Conservation (phyloP, 2,329 filamentous ascomycete species). For the Parastagonospora avenae region DNA sequence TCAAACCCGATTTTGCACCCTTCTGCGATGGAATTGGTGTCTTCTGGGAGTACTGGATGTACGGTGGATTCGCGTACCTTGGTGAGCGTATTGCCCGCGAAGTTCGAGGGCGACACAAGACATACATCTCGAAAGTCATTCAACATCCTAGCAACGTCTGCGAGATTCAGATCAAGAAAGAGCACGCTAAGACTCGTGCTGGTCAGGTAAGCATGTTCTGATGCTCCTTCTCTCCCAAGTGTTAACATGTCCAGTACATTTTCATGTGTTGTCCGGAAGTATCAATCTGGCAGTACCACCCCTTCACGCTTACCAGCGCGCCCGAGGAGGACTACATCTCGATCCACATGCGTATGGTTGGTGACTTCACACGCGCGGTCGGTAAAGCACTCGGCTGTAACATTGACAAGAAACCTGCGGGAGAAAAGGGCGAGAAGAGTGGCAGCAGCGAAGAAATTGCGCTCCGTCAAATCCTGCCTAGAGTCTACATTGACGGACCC, state of each 20-base stretch:
- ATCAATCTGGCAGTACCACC: conserved; percentile 87
- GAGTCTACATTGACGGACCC: conserved; percentile 82
- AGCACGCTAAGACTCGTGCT: conserved; percentile 78
- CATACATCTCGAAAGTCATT: conserved; percentile 85
- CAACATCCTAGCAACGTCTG: conserved; percentile 88
- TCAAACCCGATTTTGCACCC: conserved; percentile 79
- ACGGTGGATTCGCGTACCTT: conserved; percentile 79
- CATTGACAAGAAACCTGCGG: conserved; percentile 62
- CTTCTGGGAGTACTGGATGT: conserved; percentile 91
- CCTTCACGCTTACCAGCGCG: conserved; percentile 83
- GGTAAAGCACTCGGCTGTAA: conserved; percentile 77
- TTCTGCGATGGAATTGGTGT: conserved; percentile 79
- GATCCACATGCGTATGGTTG: conserved; percentile 81
- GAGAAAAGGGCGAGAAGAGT: conserved; percentile 56
- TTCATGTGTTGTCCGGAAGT: conserved; percentile 87
- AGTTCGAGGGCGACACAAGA: conserved; percentile 79
- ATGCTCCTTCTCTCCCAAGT: not conserved
- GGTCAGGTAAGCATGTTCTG: conserved; percentile 68
- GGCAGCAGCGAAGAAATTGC: conserved; percentile 70
- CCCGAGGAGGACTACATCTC: conserved; percentile 91
- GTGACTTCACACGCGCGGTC: conserved; percentile 76
- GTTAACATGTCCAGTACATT: conserved; percentile 65
- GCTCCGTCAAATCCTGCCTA: conserved; percentile 74
- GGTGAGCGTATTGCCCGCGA: conserved; percentile 80
- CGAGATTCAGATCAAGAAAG: conserved; percentile 92